Percentiles rank a stretch among this genome's conserved stretches.
Conservation (phyloP, 805 yeast genomes). For the Candida piceae region DNA sequence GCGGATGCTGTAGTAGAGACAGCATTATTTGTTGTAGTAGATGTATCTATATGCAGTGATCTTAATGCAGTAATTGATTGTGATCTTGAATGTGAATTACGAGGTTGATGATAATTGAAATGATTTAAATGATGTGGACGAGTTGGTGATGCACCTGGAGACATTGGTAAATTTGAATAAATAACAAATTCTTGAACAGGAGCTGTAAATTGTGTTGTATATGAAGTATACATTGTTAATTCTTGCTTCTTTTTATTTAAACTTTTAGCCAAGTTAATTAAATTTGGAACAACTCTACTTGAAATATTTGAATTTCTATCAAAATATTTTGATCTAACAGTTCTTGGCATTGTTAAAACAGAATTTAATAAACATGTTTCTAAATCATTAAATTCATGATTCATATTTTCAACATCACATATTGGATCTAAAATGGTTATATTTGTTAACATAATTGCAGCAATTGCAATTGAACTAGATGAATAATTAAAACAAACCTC, state of each 20-base stretch:
- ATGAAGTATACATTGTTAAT: conserved; percentile 8
- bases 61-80: conserved; percentile 21
- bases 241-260: conserved; percentile 22
- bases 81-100: conserved; percentile 17
- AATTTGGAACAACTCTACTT: conserved; percentile 18
- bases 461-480: conserved; percentile 43
- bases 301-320: conserved; percentile 10
- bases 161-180: conserved; percentile 20
- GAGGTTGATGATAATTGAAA: conserved; percentile 7
- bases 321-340: conserved; percentile 24
- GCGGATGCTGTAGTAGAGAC: too few relatives aligned
- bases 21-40: too few relatives aligned
- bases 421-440: conserved; percentile 39
- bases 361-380: conserved; percentile 23
- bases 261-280: conserved; percentile 23
- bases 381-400: conserved; percentile 27
- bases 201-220: conserved; percentile 9
- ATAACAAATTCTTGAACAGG: conserved; percentile 19
- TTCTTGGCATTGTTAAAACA: conserved; percentile 20
- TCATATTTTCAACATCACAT: conserved; percentile 24
- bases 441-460: conserved; percentile 44
- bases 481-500: conserved; percentile 48
- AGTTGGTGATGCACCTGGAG: conserved; percentile 30
- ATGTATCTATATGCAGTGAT: conserved; percentile 17
- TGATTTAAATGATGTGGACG: conserved; percentile 11